Evolutionary conservation across 169 alveolate genomes (phyloP).

Genomic region (Eimeria sp.): DNA sequence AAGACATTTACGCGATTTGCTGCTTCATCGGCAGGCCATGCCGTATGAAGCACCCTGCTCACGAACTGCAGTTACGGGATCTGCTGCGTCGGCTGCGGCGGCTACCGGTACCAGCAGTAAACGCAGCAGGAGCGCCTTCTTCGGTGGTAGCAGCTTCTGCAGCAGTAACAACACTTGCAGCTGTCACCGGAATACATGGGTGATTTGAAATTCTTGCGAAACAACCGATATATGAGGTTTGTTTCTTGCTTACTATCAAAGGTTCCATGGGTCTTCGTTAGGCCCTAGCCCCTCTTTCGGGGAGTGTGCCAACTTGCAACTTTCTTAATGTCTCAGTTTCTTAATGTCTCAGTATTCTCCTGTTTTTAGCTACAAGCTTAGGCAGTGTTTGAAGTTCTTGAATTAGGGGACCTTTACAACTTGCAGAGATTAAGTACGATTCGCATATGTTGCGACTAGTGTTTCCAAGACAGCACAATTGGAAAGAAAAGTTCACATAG

Average conservation of each 20-base stretch:
- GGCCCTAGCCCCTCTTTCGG: background rate
- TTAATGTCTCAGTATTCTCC: background rate
- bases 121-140: background rate
- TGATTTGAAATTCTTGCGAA: constrained; percentile 3
- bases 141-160: background rate
- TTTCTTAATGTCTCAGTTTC: background rate
- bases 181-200: background rate
- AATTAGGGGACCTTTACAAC: background rate
- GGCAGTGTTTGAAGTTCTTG: background rate
- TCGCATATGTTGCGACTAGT: background rate
- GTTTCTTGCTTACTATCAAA: background rate
- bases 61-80: constrained; percentile 13
- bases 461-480: background rate
- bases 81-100: background rate
- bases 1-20: background rate
- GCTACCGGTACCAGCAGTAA: background rate
- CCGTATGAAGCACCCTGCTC: background rate
- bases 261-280: background rate
- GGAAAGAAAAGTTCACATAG: background rate
- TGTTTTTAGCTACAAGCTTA: background rate
- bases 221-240: background rate
- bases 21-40: background rate
- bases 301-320: background rate
- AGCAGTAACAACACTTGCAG: background rate
- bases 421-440: background rate